phyloP scores from a whole-genome alignment of 108 stramenopile species.

The Cyclostephanos invisitatus region DNA sequence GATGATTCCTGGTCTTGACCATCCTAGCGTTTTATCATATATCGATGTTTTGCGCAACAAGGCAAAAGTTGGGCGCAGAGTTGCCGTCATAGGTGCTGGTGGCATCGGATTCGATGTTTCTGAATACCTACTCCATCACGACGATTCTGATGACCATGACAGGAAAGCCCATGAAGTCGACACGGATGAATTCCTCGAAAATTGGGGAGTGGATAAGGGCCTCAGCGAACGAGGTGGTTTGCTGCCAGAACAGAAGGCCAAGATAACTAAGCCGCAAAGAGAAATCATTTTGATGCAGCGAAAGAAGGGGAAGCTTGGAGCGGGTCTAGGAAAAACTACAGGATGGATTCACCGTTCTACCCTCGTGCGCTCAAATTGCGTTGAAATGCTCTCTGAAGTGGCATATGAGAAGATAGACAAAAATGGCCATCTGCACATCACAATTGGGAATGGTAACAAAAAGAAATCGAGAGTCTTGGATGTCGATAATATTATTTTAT shows the following conservation, averaged over 20 bases:
- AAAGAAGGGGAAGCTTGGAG: slow-evolving; percentile 91
- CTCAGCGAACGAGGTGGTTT: slow-evolving; percentile 67
- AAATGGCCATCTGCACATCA: slow-evolving; percentile 89
- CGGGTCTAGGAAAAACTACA: slow-evolving; percentile 91
- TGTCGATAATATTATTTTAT: slow-evolving; percentile 93
- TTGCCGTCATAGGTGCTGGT: slow-evolving; percentile 97
- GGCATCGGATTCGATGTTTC: slow-evolving; percentile 99
- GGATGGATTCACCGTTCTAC: slow-evolving; percentile 98
- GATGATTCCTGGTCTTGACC: slow-evolving; percentile 83
- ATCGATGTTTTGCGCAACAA: slow-evolving; percentile 89
- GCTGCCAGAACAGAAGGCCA: slow-evolving; percentile 26
- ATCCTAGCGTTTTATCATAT: slow-evolving; percentile 93
- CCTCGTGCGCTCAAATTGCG: slow-evolving; percentile 77
- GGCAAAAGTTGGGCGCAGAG: slow-evolving; percentile 81
- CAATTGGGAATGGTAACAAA: slow-evolving; percentile 52
- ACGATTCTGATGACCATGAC: slow-evolving; percentile 51
- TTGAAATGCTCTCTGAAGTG: slow-evolving; percentile 85
- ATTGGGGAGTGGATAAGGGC: slow-evolving; percentile 92
- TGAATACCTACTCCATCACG: slow-evolving; percentile 86
- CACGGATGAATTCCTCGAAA: slow-evolving; percentile 78
- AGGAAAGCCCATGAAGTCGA: slow-evolving; percentile 59
- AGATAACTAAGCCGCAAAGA: slow-evolving; percentile 54
- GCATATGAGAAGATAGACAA: slow-evolving; percentile 91
- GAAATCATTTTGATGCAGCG: slow-evolving; percentile 90
- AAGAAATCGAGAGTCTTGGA: slow-evolving; percentile 68